A percentile compares a stretch with the other conserved stretches of the same genome.
These are phyloP conservation scores for Schizophyllum amplum DNA, from an alignment of 1,284 basidiomycete genomes.

Conservation along the genomic window DNA sequence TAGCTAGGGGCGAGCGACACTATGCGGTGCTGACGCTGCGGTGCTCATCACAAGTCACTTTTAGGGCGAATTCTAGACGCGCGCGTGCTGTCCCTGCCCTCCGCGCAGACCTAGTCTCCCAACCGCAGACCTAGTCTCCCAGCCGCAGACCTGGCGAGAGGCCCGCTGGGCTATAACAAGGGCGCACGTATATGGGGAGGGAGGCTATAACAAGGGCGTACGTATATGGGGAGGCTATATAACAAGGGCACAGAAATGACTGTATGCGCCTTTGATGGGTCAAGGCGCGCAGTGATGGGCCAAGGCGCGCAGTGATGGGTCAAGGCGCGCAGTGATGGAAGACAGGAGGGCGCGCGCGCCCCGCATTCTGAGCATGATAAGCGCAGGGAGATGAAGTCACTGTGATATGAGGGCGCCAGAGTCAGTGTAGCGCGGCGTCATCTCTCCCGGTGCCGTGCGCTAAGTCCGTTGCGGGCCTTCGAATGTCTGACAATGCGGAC, in stretches of 20 bases:
- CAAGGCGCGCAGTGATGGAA: not conserved
- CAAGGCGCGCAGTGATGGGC: not conserved
- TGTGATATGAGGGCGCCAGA: not conserved
- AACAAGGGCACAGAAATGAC: not conserved
- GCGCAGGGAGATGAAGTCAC: not conserved
- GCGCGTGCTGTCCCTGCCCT: not conserved
- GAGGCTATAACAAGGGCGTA: no score
- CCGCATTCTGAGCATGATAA: not conserved
- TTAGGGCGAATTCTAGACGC: not conserved
- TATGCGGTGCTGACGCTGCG: not conserved
- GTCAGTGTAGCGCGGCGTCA: not conserved
- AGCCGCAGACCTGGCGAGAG: not conserved
- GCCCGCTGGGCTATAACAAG: no score
- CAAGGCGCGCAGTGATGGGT: not conserved
- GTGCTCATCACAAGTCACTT: not conserved
- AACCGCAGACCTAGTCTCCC: no score
- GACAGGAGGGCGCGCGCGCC: no score
- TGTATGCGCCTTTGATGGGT: not conserved
- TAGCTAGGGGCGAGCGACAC: not conserved
- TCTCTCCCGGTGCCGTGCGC: not conserved
- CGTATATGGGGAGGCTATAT: no score
- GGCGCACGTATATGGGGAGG: no score
- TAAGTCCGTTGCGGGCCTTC: not conserved
- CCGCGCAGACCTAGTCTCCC: not conserved
- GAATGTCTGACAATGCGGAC: no score